Conservation (phyloP, 1,284 basidiomycete species). For the Amylostereum areolatum region DNA sequence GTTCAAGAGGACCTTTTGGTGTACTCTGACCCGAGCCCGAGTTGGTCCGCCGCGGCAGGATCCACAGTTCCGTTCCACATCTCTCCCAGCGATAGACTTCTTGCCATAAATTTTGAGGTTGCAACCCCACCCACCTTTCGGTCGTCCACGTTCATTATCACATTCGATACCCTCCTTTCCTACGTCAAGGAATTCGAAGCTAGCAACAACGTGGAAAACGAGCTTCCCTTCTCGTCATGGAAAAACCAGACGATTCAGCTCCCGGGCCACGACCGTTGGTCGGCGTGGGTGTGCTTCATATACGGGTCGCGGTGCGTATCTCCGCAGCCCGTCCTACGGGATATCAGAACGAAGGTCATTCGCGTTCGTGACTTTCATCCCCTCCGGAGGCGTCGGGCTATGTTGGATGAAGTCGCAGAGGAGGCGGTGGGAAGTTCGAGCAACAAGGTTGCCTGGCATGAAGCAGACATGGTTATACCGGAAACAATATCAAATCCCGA, state of each 20-base stretch:
- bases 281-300: constrained; percentile 55
- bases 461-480: constrained; percentile 8
- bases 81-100: constrained; percentile 37
- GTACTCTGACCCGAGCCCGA: constrained; percentile 51
- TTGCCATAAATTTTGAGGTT: constrained; percentile 41
- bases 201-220: constrained; percentile 15
- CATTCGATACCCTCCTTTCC: constrained; percentile 37
- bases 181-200: constrained; percentile 20
- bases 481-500: not conserved
- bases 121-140: constrained; percentile 16
- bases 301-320: constrained; percentile 32
- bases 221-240: constrained; percentile 47
- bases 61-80: constrained; percentile 41
- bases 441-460: too few relatives aligned
- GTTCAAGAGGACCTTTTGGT: constrained; percentile 32
- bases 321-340: not conserved
- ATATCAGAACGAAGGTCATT: not conserved
- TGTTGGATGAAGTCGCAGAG: not conserved
- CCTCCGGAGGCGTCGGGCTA: constrained; percentile 3
- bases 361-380: constrained; percentile 11
- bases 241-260: constrained; percentile 36
- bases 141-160: constrained; percentile 40
- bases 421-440: not conserved
- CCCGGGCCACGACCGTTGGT: constrained; percentile 27
- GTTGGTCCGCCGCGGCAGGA: constrained; percentile 30